A percentile compares a stretch with the other conserved stretches of the same genome.
Evolutionary conservation across 2,329 filamentous ascomycete genomes (phyloP).

Genomic region (Colletotrichum plurivorum): DNA sequence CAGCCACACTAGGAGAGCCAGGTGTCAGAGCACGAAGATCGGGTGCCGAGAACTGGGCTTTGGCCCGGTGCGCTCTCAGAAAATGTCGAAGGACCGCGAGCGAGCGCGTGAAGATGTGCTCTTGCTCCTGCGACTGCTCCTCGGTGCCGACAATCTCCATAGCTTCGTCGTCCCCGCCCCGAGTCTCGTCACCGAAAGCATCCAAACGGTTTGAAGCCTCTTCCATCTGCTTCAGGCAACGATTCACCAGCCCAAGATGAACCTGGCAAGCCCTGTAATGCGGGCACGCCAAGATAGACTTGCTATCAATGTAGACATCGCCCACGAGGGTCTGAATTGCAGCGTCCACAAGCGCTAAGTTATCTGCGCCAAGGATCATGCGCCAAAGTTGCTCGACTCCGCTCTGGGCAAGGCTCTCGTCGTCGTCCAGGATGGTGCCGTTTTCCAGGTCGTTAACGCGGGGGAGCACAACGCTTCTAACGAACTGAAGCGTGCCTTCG

Average conservation of each 20-base stretch:
- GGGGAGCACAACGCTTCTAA: conserved; percentile 65
- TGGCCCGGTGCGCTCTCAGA: conserved; percentile 74
- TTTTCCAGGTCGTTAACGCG: conserved; percentile 58
- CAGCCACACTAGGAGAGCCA: conserved; percentile 64
- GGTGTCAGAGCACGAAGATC: conserved; percentile 69
- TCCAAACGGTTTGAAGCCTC: conserved; percentile 73
- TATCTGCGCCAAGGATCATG: conserved; percentile 79
- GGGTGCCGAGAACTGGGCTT: conserved; percentile 71
- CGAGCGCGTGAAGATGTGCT: conserved; percentile 77
- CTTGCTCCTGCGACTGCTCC: conserved; percentile 65
- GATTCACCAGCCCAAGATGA: conserved; percentile 79
- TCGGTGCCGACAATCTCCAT: conserved; percentile 67
- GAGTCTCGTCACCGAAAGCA: conserved; percentile 57
- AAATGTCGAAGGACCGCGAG: conserved; percentile 78
- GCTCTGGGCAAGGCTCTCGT: conserved; percentile 65
- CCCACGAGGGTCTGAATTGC: conserved; percentile 80
- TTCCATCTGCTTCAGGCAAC: conserved; percentile 80
- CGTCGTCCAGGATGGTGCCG: conserved; percentile 65
- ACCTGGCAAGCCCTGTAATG: conserved; percentile 66
- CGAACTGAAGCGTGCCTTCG: conserved; percentile 73
- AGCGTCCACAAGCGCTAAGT: conserved; percentile 62
- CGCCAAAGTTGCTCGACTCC: conserved; percentile 85
- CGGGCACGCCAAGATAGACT: conserved; percentile 64
- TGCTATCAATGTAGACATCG: conserved; percentile 77
- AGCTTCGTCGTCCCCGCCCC: conserved; percentile 63